phyloP scores from a whole-genome alignment of 163 green algal species.

The Scenedesmus sp. region DNA sequence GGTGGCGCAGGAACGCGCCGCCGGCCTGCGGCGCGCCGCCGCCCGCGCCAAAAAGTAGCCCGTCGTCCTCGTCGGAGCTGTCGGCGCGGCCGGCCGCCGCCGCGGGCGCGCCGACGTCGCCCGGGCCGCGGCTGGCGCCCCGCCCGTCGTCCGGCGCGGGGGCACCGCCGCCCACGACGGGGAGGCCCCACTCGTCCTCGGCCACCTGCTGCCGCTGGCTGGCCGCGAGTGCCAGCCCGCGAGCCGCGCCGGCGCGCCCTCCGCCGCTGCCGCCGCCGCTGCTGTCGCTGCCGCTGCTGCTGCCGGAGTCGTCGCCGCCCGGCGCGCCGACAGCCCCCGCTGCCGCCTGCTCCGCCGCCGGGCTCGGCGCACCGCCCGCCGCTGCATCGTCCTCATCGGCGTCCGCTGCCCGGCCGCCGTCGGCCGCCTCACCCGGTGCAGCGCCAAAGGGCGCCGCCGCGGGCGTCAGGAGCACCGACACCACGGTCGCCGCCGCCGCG shows the following conservation, averaged over 20 bases:
- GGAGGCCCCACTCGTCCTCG: conserved; percentile 37
- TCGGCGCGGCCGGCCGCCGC: not conserved
- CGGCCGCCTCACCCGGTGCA: not conserved
- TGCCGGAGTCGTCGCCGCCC: not conserved
- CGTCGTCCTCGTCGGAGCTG: no score
- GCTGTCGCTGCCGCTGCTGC: conserved; percentile 2
- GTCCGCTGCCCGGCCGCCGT: not conserved
- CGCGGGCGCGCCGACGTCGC: no score
- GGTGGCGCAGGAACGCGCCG: no score
- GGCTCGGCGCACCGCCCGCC: not conserved
- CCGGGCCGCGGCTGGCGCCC: no score
- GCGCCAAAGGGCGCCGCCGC: no score
- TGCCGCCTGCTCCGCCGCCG: conserved; percentile 3
- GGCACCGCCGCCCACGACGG: not conserved
- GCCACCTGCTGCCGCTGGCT: not conserved
- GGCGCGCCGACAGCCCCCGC: not conserved
- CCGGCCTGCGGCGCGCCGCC: no score
- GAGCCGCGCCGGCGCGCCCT: not conserved
- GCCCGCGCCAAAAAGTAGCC: no score
- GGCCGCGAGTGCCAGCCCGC: not conserved
- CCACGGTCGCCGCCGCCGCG: conserved; percentile 14
- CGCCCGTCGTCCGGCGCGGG: no score
- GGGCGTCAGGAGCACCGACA: conserved; percentile 13
- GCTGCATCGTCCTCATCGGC: not conserved
- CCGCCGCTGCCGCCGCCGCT: not conserved